A percentile compares a stretch with the other conserved stretches of the same genome.
Conservation (phyloP, 2,329 filamentous ascomycete genomes). For the Stachybotrys chartarum region DNA sequence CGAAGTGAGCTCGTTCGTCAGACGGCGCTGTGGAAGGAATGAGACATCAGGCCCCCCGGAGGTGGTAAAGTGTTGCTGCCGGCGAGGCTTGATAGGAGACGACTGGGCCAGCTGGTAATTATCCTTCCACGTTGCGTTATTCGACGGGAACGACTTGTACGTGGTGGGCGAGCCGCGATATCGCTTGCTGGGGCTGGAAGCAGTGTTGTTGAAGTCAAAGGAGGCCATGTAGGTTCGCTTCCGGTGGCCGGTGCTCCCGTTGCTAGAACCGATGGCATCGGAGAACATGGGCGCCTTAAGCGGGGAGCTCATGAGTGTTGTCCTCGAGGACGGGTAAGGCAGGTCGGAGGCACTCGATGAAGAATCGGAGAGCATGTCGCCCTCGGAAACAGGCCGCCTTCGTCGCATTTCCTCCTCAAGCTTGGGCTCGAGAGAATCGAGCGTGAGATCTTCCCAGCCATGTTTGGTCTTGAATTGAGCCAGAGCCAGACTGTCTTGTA, state of each 20-base stretch:
- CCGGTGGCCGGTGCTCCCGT: conserved; percentile 57
- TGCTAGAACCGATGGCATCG: conserved; percentile 68
- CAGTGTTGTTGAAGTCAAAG: conserved; percentile 40
- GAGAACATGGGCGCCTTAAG: conserved; percentile 79
- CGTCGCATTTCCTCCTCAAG: conserved; percentile 72
- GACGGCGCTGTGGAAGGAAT: conserved; percentile 66
- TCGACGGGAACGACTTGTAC: conserved; percentile 45
- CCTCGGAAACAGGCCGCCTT: conserved; percentile 55
- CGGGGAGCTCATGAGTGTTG: conserved; percentile 73
- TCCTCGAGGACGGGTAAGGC: conserved; percentile 50
- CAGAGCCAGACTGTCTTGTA: conserved; percentile 89
- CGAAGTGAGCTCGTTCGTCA: conserved; percentile 56
- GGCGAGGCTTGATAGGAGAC: conserved; percentile 73
- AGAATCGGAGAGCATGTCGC: conserved; percentile 77
- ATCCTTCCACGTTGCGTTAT: conserved; percentile 65
- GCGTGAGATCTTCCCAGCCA: conserved; percentile 84
- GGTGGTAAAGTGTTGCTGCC: conserved; percentile 68
- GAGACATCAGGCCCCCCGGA: conserved; percentile 66
- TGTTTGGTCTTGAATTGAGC: conserved; percentile 97
- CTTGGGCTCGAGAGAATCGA: conserved; percentile 79
- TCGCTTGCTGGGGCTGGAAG: conserved; percentile 59
- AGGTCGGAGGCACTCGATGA: conserved; percentile 78
- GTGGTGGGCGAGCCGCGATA: conserved; percentile 56
- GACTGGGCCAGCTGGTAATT: conserved; percentile 73
- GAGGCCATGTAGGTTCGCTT: conserved; percentile 56